Evolutionary conservation across 2,329 filamentous ascomycete genomes (phyloP).

Genomic region (Colletotrichum magnum): DNA sequence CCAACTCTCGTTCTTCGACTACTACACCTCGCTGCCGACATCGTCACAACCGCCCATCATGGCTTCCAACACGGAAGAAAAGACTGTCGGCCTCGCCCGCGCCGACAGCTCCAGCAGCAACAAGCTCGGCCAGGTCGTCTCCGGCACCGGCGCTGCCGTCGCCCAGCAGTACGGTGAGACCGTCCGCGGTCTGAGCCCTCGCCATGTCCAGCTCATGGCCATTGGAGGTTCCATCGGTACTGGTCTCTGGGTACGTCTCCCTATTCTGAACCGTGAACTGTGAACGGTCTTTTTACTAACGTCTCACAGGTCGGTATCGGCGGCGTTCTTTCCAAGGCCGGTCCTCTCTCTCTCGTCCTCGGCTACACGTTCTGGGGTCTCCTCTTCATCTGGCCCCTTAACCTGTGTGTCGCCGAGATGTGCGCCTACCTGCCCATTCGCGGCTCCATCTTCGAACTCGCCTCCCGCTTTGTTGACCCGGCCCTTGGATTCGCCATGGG

Average conservation of each 20-base stretch:
- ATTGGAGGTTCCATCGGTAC: constrained; percentile 63
- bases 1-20: background rate
- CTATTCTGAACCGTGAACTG: background rate
- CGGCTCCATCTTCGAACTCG: constrained; percentile 69
- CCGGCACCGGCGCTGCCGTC: constrained; percentile 28
- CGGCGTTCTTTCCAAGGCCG: constrained; percentile 56
- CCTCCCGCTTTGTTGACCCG: constrained; percentile 68
- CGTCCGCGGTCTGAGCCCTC: constrained; percentile 52
- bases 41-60: constrained; percentile 10
- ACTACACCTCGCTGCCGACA: background rate
- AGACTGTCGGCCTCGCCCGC: constrained; percentile 37
- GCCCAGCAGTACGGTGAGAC: constrained; percentile 49
- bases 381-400: constrained; percentile 59
- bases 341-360: constrained; percentile 59
- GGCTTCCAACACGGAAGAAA: constrained; percentile 37
- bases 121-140: constrained; percentile 38
- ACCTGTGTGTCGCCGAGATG: constrained; percentile 69
- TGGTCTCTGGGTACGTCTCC: constrained; percentile 54
- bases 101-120: constrained; percentile 37
- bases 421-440: constrained; percentile 68
- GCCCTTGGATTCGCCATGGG: constrained; percentile 70
- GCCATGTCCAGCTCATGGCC: constrained; percentile 65
- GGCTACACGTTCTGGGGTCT: constrained; percentile 61
- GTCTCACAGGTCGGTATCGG: constrained; percentile 56
- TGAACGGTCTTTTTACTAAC: background rate